These are phyloP conservation scores for Raffaelea arxii DNA, from an alignment of 2,329 filamentous ascomycete species.

Conservation along the genomic window DNA sequence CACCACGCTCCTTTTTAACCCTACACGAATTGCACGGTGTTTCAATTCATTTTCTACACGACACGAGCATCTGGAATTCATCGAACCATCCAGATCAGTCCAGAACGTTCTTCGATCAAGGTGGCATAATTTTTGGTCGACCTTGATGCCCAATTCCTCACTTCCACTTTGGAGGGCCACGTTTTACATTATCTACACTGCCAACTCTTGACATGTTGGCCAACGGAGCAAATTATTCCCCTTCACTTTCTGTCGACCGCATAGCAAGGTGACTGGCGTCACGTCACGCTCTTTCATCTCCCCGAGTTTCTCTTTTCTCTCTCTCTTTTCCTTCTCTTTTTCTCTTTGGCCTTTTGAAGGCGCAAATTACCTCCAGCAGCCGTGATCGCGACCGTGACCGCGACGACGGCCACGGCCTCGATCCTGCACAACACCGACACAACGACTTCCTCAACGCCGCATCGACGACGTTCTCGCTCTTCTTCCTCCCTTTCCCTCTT, in stretches of 20 bases:
- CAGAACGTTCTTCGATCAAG: slow-evolving; percentile 24
- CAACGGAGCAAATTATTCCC: slow-evolving; percentile 42
- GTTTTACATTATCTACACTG: slow-evolving; percentile 21
- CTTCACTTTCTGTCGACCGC: slow-evolving; percentile 49
- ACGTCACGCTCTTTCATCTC: slow-evolving; percentile 22
- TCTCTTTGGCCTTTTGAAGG: too few relatives aligned
- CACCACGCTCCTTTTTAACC: not conserved
- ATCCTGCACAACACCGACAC: slow-evolving; percentile 10
- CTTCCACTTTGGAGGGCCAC: slow-evolving; percentile 15
- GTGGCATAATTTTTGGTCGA: too few relatives aligned
- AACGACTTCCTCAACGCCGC: slow-evolving; percentile 11
- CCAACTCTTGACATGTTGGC: slow-evolving; percentile 45
- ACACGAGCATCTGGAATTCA: slow-evolving; percentile 21
- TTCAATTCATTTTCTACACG: not conserved
- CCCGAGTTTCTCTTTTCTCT: not conserved
- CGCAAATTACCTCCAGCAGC: too few relatives aligned
- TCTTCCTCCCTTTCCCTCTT: slow-evolving; percentile 12
- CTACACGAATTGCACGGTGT: slow-evolving; percentile 1
- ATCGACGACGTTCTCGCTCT: slow-evolving; percentile 12
- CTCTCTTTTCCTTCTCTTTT: not conserved
- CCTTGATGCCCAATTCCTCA: slow-evolving; percentile 26
- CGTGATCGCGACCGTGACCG: slow-evolving; percentile 14
- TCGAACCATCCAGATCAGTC: slow-evolving; percentile 28
- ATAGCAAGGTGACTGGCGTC: slow-evolving; percentile 51
- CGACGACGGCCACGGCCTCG: slow-evolving; percentile 13